Evolutionary conservation across 148 eudicot genomes (phyloP).

Genomic region (Cornus suecica): DNA sequence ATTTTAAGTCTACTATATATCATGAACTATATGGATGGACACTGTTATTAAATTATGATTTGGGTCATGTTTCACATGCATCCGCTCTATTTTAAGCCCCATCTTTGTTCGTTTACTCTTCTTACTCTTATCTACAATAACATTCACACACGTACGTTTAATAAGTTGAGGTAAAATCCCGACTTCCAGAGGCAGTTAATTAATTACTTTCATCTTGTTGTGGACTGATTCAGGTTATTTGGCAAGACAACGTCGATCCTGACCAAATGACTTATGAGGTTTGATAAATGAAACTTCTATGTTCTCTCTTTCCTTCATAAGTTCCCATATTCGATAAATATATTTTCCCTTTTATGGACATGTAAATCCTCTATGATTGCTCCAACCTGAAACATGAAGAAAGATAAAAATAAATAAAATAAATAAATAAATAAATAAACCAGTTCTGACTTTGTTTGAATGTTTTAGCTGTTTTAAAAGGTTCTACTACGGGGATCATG

Average conservation of each 20-base stretch:
- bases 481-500: background rate
- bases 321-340: background rate
- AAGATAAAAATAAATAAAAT: no score
- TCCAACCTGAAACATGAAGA: background rate
- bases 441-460: background rate
- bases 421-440: no score
- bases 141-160: background rate
- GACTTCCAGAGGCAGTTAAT: constrained; percentile 2
- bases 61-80: no score
- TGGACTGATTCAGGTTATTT: constrained; percentile 47
- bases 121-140: no score
- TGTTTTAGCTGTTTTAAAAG: background rate
- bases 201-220: constrained; percentile 11
- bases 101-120: background rate
- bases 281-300: constrained; percentile 6
- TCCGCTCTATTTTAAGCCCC: no score
- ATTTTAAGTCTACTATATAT: no score
- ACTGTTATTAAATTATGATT: no score
- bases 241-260: constrained; percentile 89
- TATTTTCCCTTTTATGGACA: background rate
- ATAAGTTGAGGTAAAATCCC: background rate
- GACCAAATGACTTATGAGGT: constrained; percentile 98
- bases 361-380: background rate
- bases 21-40: no score
- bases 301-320: background rate